Base-by-base conservation (phyloP, 192 early-diverging fungal species). In the Linnemannia schmuckeri region DNA sequence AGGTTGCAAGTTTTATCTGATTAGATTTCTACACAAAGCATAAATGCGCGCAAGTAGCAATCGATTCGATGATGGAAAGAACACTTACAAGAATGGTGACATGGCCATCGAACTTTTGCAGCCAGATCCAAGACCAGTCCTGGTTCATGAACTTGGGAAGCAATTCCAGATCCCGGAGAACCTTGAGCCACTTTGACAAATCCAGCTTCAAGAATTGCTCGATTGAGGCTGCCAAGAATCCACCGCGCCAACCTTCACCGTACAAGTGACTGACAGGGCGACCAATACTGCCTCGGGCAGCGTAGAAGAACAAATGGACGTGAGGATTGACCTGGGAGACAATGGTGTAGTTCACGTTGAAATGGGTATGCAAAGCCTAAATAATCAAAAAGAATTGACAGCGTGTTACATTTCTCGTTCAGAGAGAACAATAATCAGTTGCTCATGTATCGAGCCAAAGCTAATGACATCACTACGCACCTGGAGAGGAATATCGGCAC, bases 51-150 rank as follows among this genome's bases (percentile, higher is more conserved):
- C 55, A 57, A 6, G 18, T 69, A 12, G 6, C 12, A 72, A 72
- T 0, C 6, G 55, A 24, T 24, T 42, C 37, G 24, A 54, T 41
- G 22, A 37, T 37, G 37, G 37, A 2, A 37, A 24, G 57, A 9
- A 38, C 2, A 70, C 83, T 88, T 89, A 91, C 90, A 72, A 97
- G 82, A 61, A 99, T 95, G 0, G 97, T 99, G 27, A 97, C 92
- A 74, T 93, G 92, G n/a, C 97, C 98, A 73, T 97, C 95, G 90
- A 98, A 97, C 79, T 93, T 94, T 84, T 99, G 98, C 76, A 97
- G 88, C 93, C 94, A 98, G 6, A 99, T 88, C 72, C 91, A 92
- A 38, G 95, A 95, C 91, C 96, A 93, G 88, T 98, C 96, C 70
- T 95, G 95, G 68, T 92, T 91, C 77, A 96, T 89, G 49, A 96